Conservation (phyloP, 768 basidiomycete species). For the Mrakia gelida region DNA sequence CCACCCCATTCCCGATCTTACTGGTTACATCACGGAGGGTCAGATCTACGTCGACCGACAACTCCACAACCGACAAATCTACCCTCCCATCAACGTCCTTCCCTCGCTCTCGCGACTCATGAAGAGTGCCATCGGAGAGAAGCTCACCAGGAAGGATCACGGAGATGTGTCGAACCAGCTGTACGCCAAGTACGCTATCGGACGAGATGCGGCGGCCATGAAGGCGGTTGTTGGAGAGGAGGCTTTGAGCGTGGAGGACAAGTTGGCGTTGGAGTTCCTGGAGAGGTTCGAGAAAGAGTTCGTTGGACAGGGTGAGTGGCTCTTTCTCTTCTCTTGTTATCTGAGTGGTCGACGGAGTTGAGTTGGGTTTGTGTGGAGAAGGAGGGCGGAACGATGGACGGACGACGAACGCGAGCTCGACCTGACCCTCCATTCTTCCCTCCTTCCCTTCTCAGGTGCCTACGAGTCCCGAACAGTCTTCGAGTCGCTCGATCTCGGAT, state of each 20-base stretch:
- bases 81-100: conserved; percentile 98
- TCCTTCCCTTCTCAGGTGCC: conserved; percentile 54
- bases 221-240: conserved; percentile 99
- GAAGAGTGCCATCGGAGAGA: conserved; percentile 99
- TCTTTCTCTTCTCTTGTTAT: no score
- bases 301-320: conserved; percentile 78
- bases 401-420: neutral
- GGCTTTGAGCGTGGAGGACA: conserved; percentile 89
- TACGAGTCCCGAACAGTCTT: conserved; percentile 96
- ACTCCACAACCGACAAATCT: conserved; percentile 80
- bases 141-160: conserved; percentile 95
- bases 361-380: neutral
- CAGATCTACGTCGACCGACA: conserved; percentile 97
- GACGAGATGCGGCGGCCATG: conserved; percentile 90
- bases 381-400: neutral
- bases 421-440: neutral
- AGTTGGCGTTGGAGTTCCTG: conserved; percentile 92
- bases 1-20: conserved; percentile 99
- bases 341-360: neutral
- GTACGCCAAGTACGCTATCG: conserved; percentile 98
- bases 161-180: conserved; percentile 91
- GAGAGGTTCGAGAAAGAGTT: conserved; percentile 97
- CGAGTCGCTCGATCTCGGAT: conserved; percentile 94
- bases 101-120: conserved; percentile 98
- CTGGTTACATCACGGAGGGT: conserved; percentile 98